Base-by-base conservation (phyloP, 768 basidiomycete genomes). In the Leccinum rimulosum region DNA sequence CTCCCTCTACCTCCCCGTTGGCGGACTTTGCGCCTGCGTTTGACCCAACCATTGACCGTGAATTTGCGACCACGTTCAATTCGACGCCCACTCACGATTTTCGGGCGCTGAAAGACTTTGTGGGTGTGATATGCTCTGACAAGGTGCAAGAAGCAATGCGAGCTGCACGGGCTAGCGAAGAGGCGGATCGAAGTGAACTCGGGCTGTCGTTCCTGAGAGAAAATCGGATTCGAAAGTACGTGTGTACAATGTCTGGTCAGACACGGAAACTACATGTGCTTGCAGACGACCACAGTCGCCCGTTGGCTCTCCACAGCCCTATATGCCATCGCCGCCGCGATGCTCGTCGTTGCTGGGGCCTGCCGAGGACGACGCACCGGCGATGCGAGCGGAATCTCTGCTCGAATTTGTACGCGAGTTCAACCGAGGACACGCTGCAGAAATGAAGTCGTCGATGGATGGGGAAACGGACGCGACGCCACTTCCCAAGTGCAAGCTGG, bases 261-360 rank as follows among this genome's bases (percentile, higher is more conserved):
- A 30, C 50, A n/a, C 25, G 48, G 54, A 43, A 59, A 45, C 15
- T 55, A 51, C 38, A 50, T 48, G 5, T 48, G 38, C n/a, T 47
- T 35, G 40, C 60, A 82, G 85, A 61, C 79, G 80, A 10, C 76
- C 79, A 2, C 79, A 77, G 25, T 81, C 84, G 10, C 84, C 85
- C 7, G 82, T 73, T 2, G 73, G 80, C 25, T 87, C 87, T 0
- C 86, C 87, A 6, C 80, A 83, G 58, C 83, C 85, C 0, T 86
- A 82, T 62, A 70, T 80, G 30, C 74, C 77, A 1, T 73, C 76
- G 8, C 78, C 80, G 22, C 75, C 73, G 63, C 60, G 65, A 31
- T 57, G 68, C 2, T 66, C 70, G 40, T 74, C 76, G 3, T 67
- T 81, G 17, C 84, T 86, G 52, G 81, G 81, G 33, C 60, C 68